Percentiles rank a stretch among this genome's conserved stretches.
Conservation (phyloP, 139 green algal species). For the Picochlorum sp. region DNA sequence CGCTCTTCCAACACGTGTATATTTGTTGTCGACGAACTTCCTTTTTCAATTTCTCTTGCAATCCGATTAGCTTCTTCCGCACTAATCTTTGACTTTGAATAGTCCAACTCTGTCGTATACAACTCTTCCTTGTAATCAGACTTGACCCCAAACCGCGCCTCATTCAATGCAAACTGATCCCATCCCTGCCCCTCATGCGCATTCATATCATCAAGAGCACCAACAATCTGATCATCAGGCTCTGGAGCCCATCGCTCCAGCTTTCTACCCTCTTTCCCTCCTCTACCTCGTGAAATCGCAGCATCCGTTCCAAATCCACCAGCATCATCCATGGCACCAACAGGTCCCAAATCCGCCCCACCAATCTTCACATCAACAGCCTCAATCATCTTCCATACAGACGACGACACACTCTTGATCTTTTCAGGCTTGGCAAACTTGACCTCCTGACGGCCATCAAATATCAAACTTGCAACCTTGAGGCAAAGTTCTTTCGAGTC, state of each 20-base stretch:
- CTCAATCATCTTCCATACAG: slow-evolving; percentile 41
- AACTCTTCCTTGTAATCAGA: slow-evolving; percentile 72
- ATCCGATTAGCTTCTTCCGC: slow-evolving; percentile 65
- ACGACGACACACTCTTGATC: slow-evolving; percentile 23
- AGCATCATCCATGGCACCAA: slow-evolving; percentile 18
- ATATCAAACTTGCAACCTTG: slow-evolving; percentile 44
- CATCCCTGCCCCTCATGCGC: slow-evolving; percentile 35
- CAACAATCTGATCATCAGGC: not conserved
- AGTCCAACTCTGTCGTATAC: slow-evolving; percentile 69
- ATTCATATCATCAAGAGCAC: slow-evolving; percentile 16
- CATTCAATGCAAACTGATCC: slow-evolving; percentile 90
- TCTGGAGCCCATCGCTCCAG: slow-evolving; percentile 68
- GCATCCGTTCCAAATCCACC: slow-evolving; percentile 67
- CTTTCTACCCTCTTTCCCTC: slow-evolving; percentile 51
- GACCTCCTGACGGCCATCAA: slow-evolving; percentile 15
- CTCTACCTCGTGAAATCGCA: slow-evolving; percentile 54
- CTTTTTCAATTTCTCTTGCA: slow-evolving; percentile 69
- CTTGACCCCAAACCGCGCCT: slow-evolving; percentile 71
- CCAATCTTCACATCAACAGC: slow-evolving; percentile 61
- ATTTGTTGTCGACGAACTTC: slow-evolving; percentile 32
- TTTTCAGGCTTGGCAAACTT: slow-evolving; percentile 12
- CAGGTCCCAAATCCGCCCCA: slow-evolving; percentile 39
- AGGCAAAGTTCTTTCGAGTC: slow-evolving; percentile 38
- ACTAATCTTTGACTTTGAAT: slow-evolving; percentile 45
- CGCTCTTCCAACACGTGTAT: slow-evolving; percentile 76